Evolutionary conservation across 2,329 filamentous ascomycete species (phyloP), one percentile per base, ranked within the genome.

Genomic region (Fusarium cyanostomum): DNA sequence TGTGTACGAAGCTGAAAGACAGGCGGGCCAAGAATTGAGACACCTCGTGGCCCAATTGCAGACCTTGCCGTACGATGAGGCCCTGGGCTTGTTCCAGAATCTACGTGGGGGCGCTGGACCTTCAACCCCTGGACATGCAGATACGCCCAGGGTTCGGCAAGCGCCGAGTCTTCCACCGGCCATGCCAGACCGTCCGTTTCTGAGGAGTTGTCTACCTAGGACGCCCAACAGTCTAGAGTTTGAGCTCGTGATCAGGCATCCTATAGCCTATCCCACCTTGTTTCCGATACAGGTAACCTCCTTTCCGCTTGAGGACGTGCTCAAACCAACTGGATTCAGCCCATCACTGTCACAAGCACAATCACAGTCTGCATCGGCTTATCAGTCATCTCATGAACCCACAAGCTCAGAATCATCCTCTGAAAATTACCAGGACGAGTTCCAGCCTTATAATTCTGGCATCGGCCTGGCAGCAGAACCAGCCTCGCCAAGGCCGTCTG

Each of bases 171-270:
- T 51, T 7, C 48, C 48, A 5, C 27, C 24, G 8, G 16, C 48
- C n/a, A 42, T 51, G 3, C 21, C 48, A 8, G 9, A 27, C 10
- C 26, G 4, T 3, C 4, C 21, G 5, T 33, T 24, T 11, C 7
- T 55, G 8, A 38, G 35, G 18, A 49, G 28, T 15, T 55, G 34
- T 21, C 15, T 55, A 26, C 43, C 52, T 8, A 24, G 27, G 2
- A 49, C 52, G 4, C 28, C 38, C 1, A 55, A 55, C 9, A 31
- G 7, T 7, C 30, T 55, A 10, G 52, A 55, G 33, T 55, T 55
- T 18, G 52, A 55, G 21, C 52, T 55, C 8, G 37, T 30, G 1
- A 15, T 49, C 27, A 38, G 52, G 30, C 43, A 55, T 28, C 52
- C 52, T 5, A 55, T 55, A 12, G 43, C 52, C 2, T 55, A 49